Base-by-base conservation (phyloP, 2,329 filamentous ascomycete genomes). In the Nemania sp. region DNA sequence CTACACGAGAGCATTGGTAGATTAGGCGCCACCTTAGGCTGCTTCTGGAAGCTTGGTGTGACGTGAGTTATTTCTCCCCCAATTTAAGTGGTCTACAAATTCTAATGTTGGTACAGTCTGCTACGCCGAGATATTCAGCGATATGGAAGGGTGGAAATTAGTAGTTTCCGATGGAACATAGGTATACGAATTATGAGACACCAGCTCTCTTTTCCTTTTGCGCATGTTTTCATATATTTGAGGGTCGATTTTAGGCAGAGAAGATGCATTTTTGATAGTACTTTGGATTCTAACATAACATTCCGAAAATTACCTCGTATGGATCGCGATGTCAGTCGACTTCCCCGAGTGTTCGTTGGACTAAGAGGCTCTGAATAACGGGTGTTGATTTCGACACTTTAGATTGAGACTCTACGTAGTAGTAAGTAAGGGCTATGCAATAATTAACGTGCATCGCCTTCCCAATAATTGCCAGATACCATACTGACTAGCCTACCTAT, bases 1-100 rank as follows among this genome's bases (percentile, higher is more conserved):
- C 66, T 68, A 38, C 61, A 26, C 52, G 62, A 29, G 47, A 5
- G 38, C 8, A 29, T 29, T 15, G 5, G 7, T 24, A 26, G 24
- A 20, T 22, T 52, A 32, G 35, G n/a, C 38, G 38, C 29, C 7
- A 10, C 47, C 13, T 58, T 20, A 5, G 22, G 45, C 24, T 8
- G 18, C 49, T 11, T 32, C 58, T 7, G 35, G 13, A 11, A 18
- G 11, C 7, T 22, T 11, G 2, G n/a, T 10, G 20, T 20, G 20
- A 45, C n/a, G 65, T 67, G 20, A 47, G 61, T 52, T 13, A 41
- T 38, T 35, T 20, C 11, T 5, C 18, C n/a, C 5, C 20, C 3
- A n/a, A n/a, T 52, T 13, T 20, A 2, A 15, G 2, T 51, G 22
- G n/a, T 18, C 29, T 11, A 13, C 11, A 11, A 13, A 5, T 53